Evolutionary conservation across 352 stramenopile genomes (phyloP), one percentile per base, ranked within the genome.

Genomic region (Globisporangium yorkense): DNA sequence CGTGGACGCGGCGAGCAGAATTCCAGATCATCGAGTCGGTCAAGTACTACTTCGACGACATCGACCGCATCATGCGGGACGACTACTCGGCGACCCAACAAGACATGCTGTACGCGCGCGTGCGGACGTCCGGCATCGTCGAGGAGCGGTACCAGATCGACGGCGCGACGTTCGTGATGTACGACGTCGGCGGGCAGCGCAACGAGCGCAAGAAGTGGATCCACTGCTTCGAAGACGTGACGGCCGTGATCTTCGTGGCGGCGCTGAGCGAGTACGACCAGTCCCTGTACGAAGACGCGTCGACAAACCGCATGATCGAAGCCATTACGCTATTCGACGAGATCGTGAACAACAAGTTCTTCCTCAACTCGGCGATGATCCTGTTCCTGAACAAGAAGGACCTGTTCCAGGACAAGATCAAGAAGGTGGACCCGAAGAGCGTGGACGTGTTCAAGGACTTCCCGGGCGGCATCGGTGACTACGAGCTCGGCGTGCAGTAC

Each of bases 181-280:
- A 98, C 71, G 95, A 98, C 68, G 94, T 98, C 24, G 96, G 96
- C 48, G 96, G 96, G 8, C 96, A 98, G 74, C 81, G 96, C 52
- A 98, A 98, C 69, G 96, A 98, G 74, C 74, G 96, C 21, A 97
- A 97, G 66, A 98, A 98, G 75, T 98, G 96, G 94, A 98, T 98
- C 72, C 92, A 98, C 71, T 98, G 90, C 66, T 98, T 98, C 63
- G 96, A 98, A 67, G 89, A 97, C 66, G 93, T 98, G 33, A 98
- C 93, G 21, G 90, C 89, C 40, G 94, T 98, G 49, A 98, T 98
- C 71, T 98, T 98, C 72, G 94, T 98, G 48, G 94, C 92, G 20
- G 94, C 95, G 29, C 74, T 98, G 48, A 97, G 82, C 59, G 94
- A 98, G 68, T 98, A 98, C 72, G 91, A 98, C 66, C 93, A 98